Base-by-base conservation (phyloP, 768 basidiomycete species). In the Mycena filopes region DNA sequence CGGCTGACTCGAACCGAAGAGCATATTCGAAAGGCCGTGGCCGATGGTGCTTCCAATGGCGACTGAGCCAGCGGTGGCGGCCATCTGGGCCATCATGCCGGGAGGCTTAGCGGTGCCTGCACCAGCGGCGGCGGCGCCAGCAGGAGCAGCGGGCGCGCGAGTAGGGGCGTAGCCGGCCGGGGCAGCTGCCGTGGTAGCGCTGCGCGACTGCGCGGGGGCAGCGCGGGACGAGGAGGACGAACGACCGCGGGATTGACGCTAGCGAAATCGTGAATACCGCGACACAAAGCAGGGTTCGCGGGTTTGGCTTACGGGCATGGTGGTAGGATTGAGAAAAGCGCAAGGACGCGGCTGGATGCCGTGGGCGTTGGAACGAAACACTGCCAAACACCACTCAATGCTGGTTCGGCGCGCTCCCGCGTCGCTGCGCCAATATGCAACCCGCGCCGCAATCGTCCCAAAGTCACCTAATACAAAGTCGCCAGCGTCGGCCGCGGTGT, bases 21-120 rank as follows among this genome's bases (percentile, higher is more conserved):
- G 29, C 62, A 63, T 94, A 76, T 77, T 86, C 43, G 93, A 94
- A 68, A 97, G 74, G n/a, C 95, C 95, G 74, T 97, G 95, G 47
- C 94, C 95, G 67, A 97, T 87, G 60, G 89, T 90, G 10, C 93
- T 95, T 26, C 95, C 95, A 51, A 94, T 82, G 7, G 94, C 95
- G 53, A 96, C 94, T 61, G 92, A 93, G 66, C 94, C 95, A 28
- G 94, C 95, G 8, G 95, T 94, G 7, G 93, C 91, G 57, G 94
- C 94, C 92, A 95, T 95, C 73, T 93, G 91, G 0, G 87, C 84
- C 20, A 95, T 59, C 84, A 95, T 82, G 16, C 94, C 93, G 1
- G 94, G 93, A 66, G 85, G 81, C 64, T 82, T 73, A 1, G 84
- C 76, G 47, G 82, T 81, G 40, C 80, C 77, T 36, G 82, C 74